A percentile compares a stretch with the other conserved stretches of the same genome.
Evolutionary conservation across 352 stramenopile species (phyloP).

Genomic region (Globisporangium canariense): DNA sequence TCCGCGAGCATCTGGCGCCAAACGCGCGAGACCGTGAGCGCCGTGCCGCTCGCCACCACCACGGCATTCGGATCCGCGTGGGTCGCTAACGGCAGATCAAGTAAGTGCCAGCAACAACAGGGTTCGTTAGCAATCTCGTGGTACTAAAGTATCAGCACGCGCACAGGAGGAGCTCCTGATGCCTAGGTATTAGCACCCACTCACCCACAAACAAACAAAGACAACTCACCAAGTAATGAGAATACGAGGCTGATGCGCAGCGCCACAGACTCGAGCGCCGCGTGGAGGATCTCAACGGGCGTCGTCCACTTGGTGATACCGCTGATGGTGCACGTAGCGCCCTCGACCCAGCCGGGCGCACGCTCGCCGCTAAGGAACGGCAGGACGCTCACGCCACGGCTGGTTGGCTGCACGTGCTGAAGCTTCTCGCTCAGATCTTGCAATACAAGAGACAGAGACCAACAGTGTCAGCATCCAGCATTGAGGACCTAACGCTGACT

Average conservation of each 20-base stretch:
- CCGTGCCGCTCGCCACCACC: slow-evolving; percentile 78
- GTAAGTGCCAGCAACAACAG: not conserved
- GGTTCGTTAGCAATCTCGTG: not conserved
- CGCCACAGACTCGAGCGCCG: slow-evolving; percentile 89
- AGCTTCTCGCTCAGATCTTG: slow-evolving; percentile 42
- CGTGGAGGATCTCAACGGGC: slow-evolving; percentile 85
- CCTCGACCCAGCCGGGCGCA: slow-evolving; percentile 89
- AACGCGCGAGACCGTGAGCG: slow-evolving; percentile 67
- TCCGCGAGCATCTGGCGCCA: slow-evolving; percentile 90
- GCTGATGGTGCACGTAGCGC: slow-evolving; percentile 88
- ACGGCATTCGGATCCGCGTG: slow-evolving; percentile 46
- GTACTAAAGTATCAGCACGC: not conserved
- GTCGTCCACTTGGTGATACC: slow-evolving; percentile 91
- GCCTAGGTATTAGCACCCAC: not conserved
- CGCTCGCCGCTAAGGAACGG: slow-evolving; percentile 93
- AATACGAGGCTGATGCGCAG: slow-evolving; percentile 86
- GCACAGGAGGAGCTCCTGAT: not conserved
- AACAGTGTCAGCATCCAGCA: not conserved
- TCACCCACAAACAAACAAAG: not conserved
- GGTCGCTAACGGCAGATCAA: slow-evolving; percentile 14
- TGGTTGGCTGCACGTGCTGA: slow-evolving; percentile 28
- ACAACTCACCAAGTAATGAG: slow-evolving; percentile 62
- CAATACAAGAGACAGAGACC: not conserved
- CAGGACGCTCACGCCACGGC: slow-evolving; percentile 82
- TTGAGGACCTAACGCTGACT: not conserved